A percentile compares a stretch with the other conserved stretches of the same genome.
Evolutionary conservation across 1,284 basidiomycete genomes (phyloP).

Genomic region (Vanrija pseudolonga): DNA sequence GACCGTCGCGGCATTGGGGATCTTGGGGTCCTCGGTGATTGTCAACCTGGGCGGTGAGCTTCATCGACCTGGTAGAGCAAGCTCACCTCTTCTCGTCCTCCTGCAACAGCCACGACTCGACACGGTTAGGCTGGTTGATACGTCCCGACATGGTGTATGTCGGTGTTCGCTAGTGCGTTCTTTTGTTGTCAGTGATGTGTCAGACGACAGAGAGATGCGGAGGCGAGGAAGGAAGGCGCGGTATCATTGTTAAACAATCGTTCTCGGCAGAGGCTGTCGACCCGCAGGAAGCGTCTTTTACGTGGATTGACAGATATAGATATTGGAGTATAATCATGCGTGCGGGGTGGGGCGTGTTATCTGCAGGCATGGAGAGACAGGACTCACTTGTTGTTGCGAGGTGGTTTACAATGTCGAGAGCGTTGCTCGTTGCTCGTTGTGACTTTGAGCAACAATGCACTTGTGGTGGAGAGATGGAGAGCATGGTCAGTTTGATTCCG

Average conservation of each 20-base stretch:
- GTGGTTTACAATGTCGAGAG: background rate
- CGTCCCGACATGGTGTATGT: constrained; percentile 17
- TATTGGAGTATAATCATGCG: constrained; percentile 48
- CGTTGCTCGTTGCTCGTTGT: background rate
- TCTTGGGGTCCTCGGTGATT: constrained; percentile 90
- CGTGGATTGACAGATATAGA: constrained; percentile 58
- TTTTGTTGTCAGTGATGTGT: background rate
- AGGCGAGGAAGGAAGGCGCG: constrained; percentile 6
- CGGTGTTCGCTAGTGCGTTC: background rate
- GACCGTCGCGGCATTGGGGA: constrained; percentile 93
- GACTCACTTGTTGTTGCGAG: background rate
- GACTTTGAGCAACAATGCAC: background rate
- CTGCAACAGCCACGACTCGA: constrained; percentile 74
- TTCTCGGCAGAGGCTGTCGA: constrained; percentile 38
- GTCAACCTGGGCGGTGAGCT: constrained; percentile 63
- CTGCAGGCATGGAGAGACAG: background rate
- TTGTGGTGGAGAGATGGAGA: background rate
- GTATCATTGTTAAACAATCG: constrained; percentile 29
- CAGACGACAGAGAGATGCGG: constrained; percentile 13
- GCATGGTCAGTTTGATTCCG: background rate
- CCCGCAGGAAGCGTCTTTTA: constrained; percentile 43
- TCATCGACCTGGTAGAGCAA: background rate
- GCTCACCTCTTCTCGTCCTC: constrained; percentile 88
- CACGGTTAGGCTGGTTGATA: constrained; percentile 92
- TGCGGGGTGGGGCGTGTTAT: background rate